Base-by-base conservation (phyloP, 495 filamentous ascomycete species). In the Saxophila tyrrhenica region DNA sequence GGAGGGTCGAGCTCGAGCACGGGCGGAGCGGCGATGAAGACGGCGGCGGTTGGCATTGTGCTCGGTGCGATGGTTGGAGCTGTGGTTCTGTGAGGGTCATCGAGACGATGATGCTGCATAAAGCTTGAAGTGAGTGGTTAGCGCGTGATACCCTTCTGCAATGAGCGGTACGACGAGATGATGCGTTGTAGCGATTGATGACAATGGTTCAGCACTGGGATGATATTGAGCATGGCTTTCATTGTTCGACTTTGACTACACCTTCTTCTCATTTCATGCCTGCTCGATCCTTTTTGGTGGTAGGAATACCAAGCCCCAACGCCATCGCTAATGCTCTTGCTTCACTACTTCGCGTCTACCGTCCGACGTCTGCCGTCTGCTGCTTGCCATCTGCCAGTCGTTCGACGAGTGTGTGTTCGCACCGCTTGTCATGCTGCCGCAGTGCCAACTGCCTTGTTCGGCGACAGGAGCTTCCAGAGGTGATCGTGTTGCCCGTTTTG, bases 291-390 rank as follows among this genome's bases (percentile, higher is more conserved):
- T 21, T 44, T 44, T 44, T 44, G 35, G 19, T 21, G 16, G 7
- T 44, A 44, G 41, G 7, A n/a, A 9, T 21, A 21, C 23, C 5
- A 24, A 48, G 13, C 45, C 32, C 52, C 46, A 60, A 60, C 57
- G 57, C 57, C 57, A 46, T 51, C 57, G 57, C 57, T 60, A 55
- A 60, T 60, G 57, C 52, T 54, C 17, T 43, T 24, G 3, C 19
- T 24, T 54, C 39, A 13, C n/a, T 47, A 25, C 10, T 5, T 8
- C 41, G 35, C 9, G 42, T 21, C 8, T 8, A 21, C 8, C 42
- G 9, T 45, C 42, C n/a, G n/a, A n/a, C 41, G 16, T 44, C 41
- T 44, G 5, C 41, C 7, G 41, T 44, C 41, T 17, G 16, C 19
- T 44, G 7, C 41, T 17, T 17, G 19, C 7, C 41, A 21, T 35